phyloP scores from a whole-genome alignment of 2,329 filamentous ascomycete species.

The Paecilomyces formosus region DNA sequence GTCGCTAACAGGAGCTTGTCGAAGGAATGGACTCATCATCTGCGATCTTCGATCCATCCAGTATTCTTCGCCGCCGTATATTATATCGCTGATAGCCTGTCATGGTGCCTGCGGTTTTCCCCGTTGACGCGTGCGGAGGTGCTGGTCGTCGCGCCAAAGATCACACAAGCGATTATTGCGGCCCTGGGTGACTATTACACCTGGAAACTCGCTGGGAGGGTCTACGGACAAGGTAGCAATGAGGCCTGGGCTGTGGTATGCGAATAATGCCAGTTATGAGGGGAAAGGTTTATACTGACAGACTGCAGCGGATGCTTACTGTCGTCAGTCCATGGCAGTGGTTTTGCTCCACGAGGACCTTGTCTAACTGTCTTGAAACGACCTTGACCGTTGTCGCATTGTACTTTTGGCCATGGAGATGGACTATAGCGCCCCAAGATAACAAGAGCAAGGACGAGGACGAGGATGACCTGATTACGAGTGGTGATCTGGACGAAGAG shows the following conservation, averaged over 20 bases:
- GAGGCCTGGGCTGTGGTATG: slow-evolving; percentile 63
- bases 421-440: slow-evolving; percentile 42
- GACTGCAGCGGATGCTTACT: slow-evolving; percentile 58
- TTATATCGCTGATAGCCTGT: slow-evolving; percentile 50
- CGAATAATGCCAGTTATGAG: slow-evolving; percentile 1
- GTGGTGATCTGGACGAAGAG: slow-evolving; percentile 3
- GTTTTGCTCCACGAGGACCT: slow-evolving; percentile 87
- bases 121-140: slow-evolving; percentile 55
- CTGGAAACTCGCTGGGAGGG: slow-evolving; percentile 67
- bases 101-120: slow-evolving; percentile 48
- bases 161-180: slow-evolving; percentile 69
- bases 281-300: slow-evolving; percentile 10
- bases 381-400: slow-evolving; percentile 74
- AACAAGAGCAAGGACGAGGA: slow-evolving; percentile 33
- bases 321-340: slow-evolving; percentile 86
- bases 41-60: slow-evolving; percentile 90
- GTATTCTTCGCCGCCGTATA: slow-evolving; percentile 74
- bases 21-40: slow-evolving; percentile 85
- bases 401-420: slow-evolving; percentile 78
- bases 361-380: slow-evolving; percentile 93
- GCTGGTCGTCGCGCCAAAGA: slow-evolving; percentile 64
- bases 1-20: slow-evolving; percentile 1
- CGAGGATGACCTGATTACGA: slow-evolving; percentile 4
- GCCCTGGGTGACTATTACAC: slow-evolving; percentile 78
- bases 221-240: slow-evolving; percentile 61